Evolutionary conservation across 179 eudicot genomes (phyloP).

Genomic region (Kewa caespitosa): DNA sequence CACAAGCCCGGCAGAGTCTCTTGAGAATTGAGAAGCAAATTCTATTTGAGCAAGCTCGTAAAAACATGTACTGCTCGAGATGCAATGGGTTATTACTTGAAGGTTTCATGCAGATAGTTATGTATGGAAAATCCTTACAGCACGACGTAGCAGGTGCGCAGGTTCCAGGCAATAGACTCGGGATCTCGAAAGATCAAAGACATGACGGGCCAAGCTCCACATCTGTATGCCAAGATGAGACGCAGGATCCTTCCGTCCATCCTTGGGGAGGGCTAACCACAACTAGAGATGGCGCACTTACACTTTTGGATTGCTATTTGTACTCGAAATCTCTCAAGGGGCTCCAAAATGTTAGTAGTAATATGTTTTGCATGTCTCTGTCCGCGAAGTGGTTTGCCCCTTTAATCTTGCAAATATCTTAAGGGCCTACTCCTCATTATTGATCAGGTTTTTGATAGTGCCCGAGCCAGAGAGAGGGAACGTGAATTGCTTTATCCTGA

Average conservation of each 20-base stretch:
- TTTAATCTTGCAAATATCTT: conserved; percentile 1
- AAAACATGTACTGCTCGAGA: conserved; percentile 95
- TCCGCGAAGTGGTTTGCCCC: conserved; percentile 8
- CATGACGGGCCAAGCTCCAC: conserved; percentile 30
- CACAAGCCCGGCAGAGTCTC: conserved; percentile 81
- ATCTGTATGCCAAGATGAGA: conserved; percentile 54
- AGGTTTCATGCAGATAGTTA: conserved; percentile 85
- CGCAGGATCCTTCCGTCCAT: conserved; percentile 92
- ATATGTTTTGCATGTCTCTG: conserved; percentile 2
- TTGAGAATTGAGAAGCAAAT: conserved; percentile 82
- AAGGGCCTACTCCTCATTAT: conserved; percentile 16
- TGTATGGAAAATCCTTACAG: conserved; percentile 90
- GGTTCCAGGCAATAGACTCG: conserved; percentile 37
- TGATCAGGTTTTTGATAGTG: conserved; percentile 91
- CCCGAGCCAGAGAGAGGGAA: conserved; percentile 94
- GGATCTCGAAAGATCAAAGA: conserved; percentile 40
- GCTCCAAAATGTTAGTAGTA: conserved; percentile 67
- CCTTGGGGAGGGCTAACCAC: conserved; percentile 98
- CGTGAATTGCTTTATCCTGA: conserved; percentile 93
- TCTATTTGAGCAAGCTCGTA: conserved; percentile 95
- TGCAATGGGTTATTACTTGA: conserved; percentile 94
- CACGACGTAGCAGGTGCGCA: conserved; percentile 56
- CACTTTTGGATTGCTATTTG: conserved; percentile 83
- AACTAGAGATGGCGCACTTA: conserved; percentile 74
- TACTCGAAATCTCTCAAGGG: conserved; percentile 77